phyloP scores from a whole-genome alignment of 345 rosid genomes.

The Isatis tinctoria region DNA sequence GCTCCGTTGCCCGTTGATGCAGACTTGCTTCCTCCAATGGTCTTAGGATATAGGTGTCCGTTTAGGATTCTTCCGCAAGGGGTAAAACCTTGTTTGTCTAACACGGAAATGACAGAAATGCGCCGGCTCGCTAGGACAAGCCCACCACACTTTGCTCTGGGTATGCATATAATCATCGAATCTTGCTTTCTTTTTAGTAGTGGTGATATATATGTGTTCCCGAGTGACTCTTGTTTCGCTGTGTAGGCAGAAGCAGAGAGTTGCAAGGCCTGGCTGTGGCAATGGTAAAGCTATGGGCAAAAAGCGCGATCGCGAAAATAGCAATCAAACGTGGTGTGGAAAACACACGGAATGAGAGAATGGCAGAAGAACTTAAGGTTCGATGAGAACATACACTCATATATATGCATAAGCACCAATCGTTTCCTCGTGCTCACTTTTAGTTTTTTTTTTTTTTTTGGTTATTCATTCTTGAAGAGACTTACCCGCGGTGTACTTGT shows the following conservation, averaged over 20 bases:
- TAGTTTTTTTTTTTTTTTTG: constrained; percentile 6
- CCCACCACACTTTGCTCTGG: constrained; percentile 92
- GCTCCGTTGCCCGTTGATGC: constrained; percentile 95
- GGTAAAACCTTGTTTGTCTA: constrained; percentile 49
- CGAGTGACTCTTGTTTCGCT: constrained; percentile 2
- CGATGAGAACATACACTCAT: constrained; percentile 1
- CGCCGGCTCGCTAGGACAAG: constrained; percentile 65
- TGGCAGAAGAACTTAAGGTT: constrained; percentile 95
- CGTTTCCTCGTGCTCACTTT: not conserved
- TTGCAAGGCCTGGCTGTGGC: constrained; percentile 88
- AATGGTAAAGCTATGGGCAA: constrained; percentile 83
- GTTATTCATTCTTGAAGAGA: constrained; percentile 42
- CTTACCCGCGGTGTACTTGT: constrained; percentile 84
- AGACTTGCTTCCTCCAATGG: constrained; percentile 72
- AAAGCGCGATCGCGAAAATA: constrained; percentile 77
- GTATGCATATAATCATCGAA: constrained; percentile 33
- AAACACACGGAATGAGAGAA: constrained; percentile 82
- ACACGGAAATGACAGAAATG: constrained; percentile 56
- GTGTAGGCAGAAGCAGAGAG: constrained; percentile 74
- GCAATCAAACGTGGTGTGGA: constrained; percentile 85
- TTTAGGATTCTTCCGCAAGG: constrained; percentile 73
- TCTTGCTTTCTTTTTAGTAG: not conserved
- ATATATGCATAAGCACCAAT: not conserved
- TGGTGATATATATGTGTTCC: not conserved
- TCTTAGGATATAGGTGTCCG: constrained; percentile 66